Evolutionary conservation across 352 stramenopile genomes (phyloP), one percentile per base, ranked within the genome.

Genomic region (Phytophthora ramorum): DNA sequence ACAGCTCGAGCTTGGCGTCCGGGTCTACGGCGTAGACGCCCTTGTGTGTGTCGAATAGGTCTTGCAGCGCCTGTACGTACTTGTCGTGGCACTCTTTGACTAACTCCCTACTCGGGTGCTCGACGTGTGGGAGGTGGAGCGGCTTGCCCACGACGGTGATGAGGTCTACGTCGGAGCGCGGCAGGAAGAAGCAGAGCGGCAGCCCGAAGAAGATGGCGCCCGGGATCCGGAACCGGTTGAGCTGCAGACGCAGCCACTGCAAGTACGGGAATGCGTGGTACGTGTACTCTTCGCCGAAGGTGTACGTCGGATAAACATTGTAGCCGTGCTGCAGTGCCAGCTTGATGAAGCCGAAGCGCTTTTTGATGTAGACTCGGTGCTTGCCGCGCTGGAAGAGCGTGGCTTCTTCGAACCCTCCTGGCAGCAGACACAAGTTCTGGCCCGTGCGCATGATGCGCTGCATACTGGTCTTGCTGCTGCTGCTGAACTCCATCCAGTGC

Each of bases 341-440:
- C 57, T 97, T 97, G 66, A 99, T 90, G 72, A 99, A 98, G 3
- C 96, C 96, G 37, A 91, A 92, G 13, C 95, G 82, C 28, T 90
- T 86, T 55, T 97, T 92, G 49, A 99, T 75, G 58, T 90, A 98
- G 24, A 98, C 84, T 54, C 94, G 87, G 72, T 98, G 95, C 34
- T 83, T 78, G 3, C 79, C 79, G 14, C 79, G 78, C 44, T 81
- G 69, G 49, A 83, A 97, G 12, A 98, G 63, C 16, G 95, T 98
- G 7, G 93, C 95, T 76, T 98, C 96, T 69, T 99, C 92, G 63
- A 98, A 98, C 13, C 96, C 96, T 9, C 96, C 96, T 0, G 96
- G 94, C 14, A 97, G 69, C 17, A 99, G 66, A 16, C 71, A 85
- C 59, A 96, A 34, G 70, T 93, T 96, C 37, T 84, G 68, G 0